A percentile compares a stretch with the other conserved stretches of the same genome.
Conservation (phyloP, 176 grass and related monocot genomes). For the Echinochloa phyllopogon region DNA sequence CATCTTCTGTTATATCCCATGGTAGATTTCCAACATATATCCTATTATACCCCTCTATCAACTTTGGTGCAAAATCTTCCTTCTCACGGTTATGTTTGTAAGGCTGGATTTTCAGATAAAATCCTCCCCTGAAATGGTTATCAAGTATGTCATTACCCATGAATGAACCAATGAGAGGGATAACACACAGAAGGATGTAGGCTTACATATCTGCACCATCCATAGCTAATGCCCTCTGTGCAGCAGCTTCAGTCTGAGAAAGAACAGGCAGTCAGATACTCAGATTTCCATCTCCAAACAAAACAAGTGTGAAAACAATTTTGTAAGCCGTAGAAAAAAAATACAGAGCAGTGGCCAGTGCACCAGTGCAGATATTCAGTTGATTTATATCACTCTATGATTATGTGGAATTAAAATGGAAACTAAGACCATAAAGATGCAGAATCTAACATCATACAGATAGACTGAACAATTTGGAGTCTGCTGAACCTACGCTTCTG, state of each 20-base stretch:
- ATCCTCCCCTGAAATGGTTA: constrained; percentile 72
- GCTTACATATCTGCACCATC: constrained; percentile 97
- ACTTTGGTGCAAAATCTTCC: constrained; percentile 79
- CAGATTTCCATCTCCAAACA: constrained; percentile 19
- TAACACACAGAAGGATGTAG: neutral
- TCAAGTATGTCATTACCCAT: constrained; percentile 26
- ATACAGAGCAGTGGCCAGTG: constrained; percentile 17
- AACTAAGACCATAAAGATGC: neutral
- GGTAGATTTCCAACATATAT: constrained; percentile 86
- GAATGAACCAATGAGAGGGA: constrained; percentile 5
- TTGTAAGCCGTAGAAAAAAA: neutral
- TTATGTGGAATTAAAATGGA: constrained; percentile 21
- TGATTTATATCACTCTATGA: neutral
- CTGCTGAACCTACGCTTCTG: neutral
- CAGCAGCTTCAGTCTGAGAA: constrained; percentile 76
- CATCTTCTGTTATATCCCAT: constrained; percentile 88
- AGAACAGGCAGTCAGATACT: constrained; percentile 33
- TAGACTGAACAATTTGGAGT: neutral
- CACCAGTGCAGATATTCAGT: constrained; percentile 1
- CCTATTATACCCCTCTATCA: constrained; percentile 84
- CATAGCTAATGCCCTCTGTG: constrained; percentile 77
- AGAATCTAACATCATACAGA: constrained; percentile 5
- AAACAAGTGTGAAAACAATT: neutral
- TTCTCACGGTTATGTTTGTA: constrained; percentile 66
- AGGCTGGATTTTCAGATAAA: constrained; percentile 90